A percentile compares a stretch with the other conserved stretches of the same genome.
These are phyloP conservation scores for Rhodotorula sp. DNA, from an alignment of 1,284 basidiomycete genomes.

Conservation along the genomic window DNA sequence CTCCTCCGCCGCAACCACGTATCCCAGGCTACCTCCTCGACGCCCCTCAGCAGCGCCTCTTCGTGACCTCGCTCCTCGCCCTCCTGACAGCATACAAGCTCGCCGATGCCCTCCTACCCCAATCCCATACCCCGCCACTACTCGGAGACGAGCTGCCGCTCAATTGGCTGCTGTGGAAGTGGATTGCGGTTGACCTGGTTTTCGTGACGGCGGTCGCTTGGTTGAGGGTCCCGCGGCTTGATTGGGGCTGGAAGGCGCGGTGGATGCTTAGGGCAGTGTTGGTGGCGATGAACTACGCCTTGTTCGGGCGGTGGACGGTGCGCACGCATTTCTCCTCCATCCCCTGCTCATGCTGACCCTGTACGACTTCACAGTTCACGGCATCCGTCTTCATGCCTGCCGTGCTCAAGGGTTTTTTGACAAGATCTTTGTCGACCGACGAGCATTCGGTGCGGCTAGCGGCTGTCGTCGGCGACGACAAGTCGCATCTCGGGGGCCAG, in stretches of 20 bases:
- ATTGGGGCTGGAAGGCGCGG: slow-evolving; percentile 56
- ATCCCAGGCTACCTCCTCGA: slow-evolving; percentile 49
- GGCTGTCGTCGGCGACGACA: slow-evolving; percentile 48
- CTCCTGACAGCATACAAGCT: slow-evolving; percentile 53
- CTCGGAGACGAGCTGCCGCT: not conserved
- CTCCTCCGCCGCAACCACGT: slow-evolving; percentile 36
- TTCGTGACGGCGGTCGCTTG: slow-evolving; percentile 62
- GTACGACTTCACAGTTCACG: slow-evolving; percentile 47
- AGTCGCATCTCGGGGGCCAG: slow-evolving; percentile 71
- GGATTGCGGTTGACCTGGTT: slow-evolving; percentile 66
- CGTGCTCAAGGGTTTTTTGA: slow-evolving; percentile 54
- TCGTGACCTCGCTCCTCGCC: slow-evolving; percentile 53
- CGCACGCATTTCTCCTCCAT: slow-evolving; percentile 13
- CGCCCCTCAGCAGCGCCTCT: slow-evolving; percentile 57
- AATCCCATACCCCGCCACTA: slow-evolving; percentile 1
- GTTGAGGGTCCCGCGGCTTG: slow-evolving; percentile 72
- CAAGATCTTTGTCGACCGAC: slow-evolving; percentile 50
- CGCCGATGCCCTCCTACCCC: slow-evolving; percentile 14
- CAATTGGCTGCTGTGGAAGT: slow-evolving; percentile 56
- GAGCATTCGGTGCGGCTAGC: slow-evolving; percentile 50
- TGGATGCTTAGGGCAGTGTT: slow-evolving; percentile 62
- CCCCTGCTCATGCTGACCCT: slow-evolving; percentile 18
- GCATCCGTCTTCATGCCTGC: slow-evolving; percentile 38
- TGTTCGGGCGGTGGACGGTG: slow-evolving; percentile 61
- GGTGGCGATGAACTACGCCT: slow-evolving; percentile 63